phyloP scores from a whole-genome alignment of 164 flowering plant genomes.

The Warburgia ugandensis region DNA sequence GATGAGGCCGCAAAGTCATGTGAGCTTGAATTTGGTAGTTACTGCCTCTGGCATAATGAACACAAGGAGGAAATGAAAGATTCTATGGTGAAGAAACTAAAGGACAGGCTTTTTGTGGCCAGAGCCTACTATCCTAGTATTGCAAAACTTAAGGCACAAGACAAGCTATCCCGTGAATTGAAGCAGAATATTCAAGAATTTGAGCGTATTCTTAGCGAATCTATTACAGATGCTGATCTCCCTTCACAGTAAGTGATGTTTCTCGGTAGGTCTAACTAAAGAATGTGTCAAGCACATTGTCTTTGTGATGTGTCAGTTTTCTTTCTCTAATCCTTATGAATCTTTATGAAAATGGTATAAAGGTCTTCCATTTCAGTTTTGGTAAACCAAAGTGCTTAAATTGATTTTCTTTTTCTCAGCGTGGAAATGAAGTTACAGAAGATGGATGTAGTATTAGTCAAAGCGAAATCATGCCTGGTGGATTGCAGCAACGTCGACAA shows the following conservation, averaged over 20 bases:
- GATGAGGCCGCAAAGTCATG: slow-evolving; percentile 50
- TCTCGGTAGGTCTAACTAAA: no score
- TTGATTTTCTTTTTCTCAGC: slow-evolving; percentile 36
- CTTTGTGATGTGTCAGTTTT: no score
- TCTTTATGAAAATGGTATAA: no score
- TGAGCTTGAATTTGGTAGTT: slow-evolving; percentile 79
- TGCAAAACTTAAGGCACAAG: slow-evolving; percentile 73
- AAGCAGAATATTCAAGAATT: slow-evolving; percentile 89
- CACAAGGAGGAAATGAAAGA: slow-evolving; percentile 77
- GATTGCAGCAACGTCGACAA: slow-evolving; percentile 90
- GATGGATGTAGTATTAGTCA: slow-evolving; percentile 61
- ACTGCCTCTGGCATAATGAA: slow-evolving; percentile 82
- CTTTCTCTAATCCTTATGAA: no score
- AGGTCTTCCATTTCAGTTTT: no score
- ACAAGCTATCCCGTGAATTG: slow-evolving; percentile 63
- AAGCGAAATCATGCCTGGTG: slow-evolving; percentile 49
- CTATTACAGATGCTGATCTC: slow-evolving; percentile 76
- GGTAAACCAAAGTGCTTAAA: no score
- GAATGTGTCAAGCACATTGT: no score
- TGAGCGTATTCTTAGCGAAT: slow-evolving; percentile 80
- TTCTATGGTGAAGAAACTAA: slow-evolving; percentile 66
- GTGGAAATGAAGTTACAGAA: slow-evolving; percentile 40
- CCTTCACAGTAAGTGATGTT: slow-evolving; percentile 74
- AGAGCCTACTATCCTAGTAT: slow-evolving; percentile 90
- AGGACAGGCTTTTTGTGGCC: slow-evolving; percentile 86